A percentile compares a stretch with the other conserved stretches of the same genome.
phyloP scores from a whole-genome alignment of 257 asterid genomes.

The Haberlea rhodopensis region DNA sequence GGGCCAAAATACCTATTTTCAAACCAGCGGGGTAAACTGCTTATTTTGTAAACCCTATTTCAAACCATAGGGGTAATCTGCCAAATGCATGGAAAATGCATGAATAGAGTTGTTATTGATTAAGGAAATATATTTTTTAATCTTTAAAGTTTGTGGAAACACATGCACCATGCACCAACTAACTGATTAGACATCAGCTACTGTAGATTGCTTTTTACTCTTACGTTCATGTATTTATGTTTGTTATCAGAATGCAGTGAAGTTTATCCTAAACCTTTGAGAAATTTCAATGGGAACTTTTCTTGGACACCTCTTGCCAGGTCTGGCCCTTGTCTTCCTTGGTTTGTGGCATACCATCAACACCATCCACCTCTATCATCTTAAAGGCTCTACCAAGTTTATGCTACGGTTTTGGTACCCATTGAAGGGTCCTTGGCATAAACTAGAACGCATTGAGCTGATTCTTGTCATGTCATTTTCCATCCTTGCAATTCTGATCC shows the following conservation, averaged over 20 bases:
- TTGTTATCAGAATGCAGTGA: slow-evolving; percentile 21
- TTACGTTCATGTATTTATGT: slow-evolving; percentile 35
- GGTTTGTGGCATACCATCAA: slow-evolving; percentile 73
- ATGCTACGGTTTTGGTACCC: slow-evolving; percentile 65
- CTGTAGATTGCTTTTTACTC: slow-evolving; percentile 18
- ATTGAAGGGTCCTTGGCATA: slow-evolving; percentile 35
- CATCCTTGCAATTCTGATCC: slow-evolving; percentile 48
- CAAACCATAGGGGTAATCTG: slow-evolving; percentile 22
- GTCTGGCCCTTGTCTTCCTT: slow-evolving; percentile 59
- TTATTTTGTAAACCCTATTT: too few species aligned
- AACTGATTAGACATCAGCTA: slow-evolving; percentile 37
- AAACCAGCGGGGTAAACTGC: too few species aligned
- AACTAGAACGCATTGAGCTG: slow-evolving; percentile 49
- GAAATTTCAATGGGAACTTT: slow-evolving; percentile 59
- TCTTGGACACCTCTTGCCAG: slow-evolving; percentile 62
- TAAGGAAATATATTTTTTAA: slow-evolving; percentile 14
- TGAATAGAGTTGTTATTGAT: slow-evolving; percentile 21
- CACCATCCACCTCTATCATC: slow-evolving; percentile 41
- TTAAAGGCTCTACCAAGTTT: slow-evolving; percentile 50
- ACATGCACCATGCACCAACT: slow-evolving; percentile 69
- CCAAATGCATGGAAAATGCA: slow-evolving; percentile 10
- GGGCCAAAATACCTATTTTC: too few species aligned
- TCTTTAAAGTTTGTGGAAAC: slow-evolving; percentile 52
- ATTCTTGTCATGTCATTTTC: slow-evolving; percentile 56
- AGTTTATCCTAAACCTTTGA: slow-evolving; percentile 12